Percentiles rank a stretch among this genome's conserved stretches.
Evolutionary conservation across 306 rosid genomes (phyloP).

Genomic region (Medicago truncatula): DNA sequence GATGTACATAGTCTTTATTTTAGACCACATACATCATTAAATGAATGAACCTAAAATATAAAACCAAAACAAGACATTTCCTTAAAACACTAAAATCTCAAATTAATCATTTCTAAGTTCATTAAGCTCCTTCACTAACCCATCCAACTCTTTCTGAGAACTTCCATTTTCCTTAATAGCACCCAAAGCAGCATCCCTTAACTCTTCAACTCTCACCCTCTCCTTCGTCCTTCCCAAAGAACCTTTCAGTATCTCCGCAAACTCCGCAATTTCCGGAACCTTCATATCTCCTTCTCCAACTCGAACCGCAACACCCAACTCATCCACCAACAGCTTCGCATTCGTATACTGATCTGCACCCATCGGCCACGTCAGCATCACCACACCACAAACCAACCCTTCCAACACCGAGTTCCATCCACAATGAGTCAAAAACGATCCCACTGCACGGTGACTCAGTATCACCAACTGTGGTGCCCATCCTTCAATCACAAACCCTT

Average conservation of each 20-base stretch:
- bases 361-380: constrained; percentile 70
- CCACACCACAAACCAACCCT: constrained; percentile 49
- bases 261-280: constrained; percentile 17
- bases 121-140: constrained; percentile 29
- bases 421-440: constrained; percentile 59
- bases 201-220: constrained; percentile 39
- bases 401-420: constrained; percentile 69
- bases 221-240: constrained; percentile 30
- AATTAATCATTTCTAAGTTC: not conserved
- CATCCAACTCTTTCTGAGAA: constrained; percentile 49
- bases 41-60: too few relatives aligned
- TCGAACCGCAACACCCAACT: constrained; percentile 37
- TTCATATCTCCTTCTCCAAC: constrained; percentile 30
- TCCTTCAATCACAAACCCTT: constrained; percentile 48
- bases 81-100: too few relatives aligned
- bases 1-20: too few relatives aligned
- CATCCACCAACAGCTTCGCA: constrained; percentile 41
- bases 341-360: constrained; percentile 52
- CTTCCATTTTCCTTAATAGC: constrained; percentile 47
- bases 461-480: constrained; percentile 61
- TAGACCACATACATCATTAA: too few relatives aligned
- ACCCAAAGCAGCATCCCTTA: constrained; percentile 32
- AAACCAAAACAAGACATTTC: too few relatives aligned
- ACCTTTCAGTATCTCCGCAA: constrained; percentile 29
- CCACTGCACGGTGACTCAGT: constrained; percentile 52